These are phyloP conservation scores for Crucibulum laeve DNA, from an alignment of 768 basidiomycete genomes.

Conservation along the genomic window DNA sequence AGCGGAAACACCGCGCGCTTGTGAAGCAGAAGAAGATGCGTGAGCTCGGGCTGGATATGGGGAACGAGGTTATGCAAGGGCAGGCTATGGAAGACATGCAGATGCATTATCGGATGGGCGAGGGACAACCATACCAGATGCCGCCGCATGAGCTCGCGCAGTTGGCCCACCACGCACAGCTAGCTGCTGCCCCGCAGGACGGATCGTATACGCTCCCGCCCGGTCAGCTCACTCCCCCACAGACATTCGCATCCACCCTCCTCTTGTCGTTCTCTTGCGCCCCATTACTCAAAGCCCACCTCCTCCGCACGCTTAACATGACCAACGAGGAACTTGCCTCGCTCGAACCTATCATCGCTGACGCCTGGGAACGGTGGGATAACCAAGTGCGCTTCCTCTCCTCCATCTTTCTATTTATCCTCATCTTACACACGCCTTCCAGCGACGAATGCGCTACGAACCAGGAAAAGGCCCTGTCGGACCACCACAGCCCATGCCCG, in stretches of 20 bases:
- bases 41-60: conserved; percentile 80
- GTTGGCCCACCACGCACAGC: conserved; percentile 20
- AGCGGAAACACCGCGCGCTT: conserved; percentile 75
- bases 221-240: conserved; percentile 56
- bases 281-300: conserved; percentile 69
- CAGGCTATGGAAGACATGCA: conserved; percentile 45
- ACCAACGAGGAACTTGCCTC: conserved; percentile 76
- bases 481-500: conserved; percentile 18
- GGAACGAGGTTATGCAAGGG: conserved; percentile 61
- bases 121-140: conserved; percentile 41
- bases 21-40: conserved; percentile 80
- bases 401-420: conserved; percentile 5
- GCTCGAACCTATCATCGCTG: conserved; percentile 75
- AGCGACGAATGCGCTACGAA: conserved; percentile 40
- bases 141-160: conserved; percentile 31
- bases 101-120: conserved; percentile 55
- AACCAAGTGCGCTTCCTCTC: conserved; percentile 50
- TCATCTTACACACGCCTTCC: conserved; percentile 5
- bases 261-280: conserved; percentile 74
- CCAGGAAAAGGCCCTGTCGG: conserved; percentile 31
- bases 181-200: conserved; percentile 27
- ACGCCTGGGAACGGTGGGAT: conserved; percentile 87
- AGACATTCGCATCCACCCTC: conserved; percentile 76
- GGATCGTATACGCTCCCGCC: conserved; percentile 54
- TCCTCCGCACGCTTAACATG: conserved; percentile 69